Percentiles rank a stretch among this genome's conserved stretches.
phyloP scores from a whole-genome alignment of 345 rosid species.

The Lepidium didymum region DNA sequence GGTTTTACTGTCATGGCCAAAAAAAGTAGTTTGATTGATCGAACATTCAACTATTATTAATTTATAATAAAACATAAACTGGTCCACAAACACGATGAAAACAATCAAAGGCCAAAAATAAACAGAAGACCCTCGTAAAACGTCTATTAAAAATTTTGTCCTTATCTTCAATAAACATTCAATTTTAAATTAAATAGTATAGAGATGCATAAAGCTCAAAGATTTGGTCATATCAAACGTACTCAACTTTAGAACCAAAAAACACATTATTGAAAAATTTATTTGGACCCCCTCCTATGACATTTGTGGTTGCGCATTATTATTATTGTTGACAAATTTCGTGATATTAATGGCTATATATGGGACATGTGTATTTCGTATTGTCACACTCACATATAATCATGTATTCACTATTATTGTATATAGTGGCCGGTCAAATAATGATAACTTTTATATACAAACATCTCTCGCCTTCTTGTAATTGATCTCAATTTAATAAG shows the following conservation, averaged over 20 bases:
- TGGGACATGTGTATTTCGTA: slow-evolving; percentile 24
- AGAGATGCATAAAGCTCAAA: not conserved
- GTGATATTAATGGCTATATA: slow-evolving; percentile 21
- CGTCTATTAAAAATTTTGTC: slow-evolving; percentile 20
- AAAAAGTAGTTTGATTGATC: slow-evolving; percentile 1
- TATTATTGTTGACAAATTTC: slow-evolving; percentile 24
- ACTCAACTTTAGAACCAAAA: slow-evolving; percentile 6
- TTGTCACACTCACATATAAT: slow-evolving; percentile 19
- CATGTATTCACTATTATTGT: not conserved
- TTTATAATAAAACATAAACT: slow-evolving; percentile 13
- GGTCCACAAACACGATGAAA: slow-evolving; percentile 21
- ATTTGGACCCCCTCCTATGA: slow-evolving; percentile 22
- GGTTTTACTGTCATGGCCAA: not conserved
- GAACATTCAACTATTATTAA: not conserved
- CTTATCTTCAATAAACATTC: not conserved
- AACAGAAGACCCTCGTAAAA: slow-evolving; percentile 14
- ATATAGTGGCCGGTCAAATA: not conserved
- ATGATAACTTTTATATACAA: not conserved
- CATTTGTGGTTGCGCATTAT: slow-evolving; percentile 28
- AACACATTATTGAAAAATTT: slow-evolving; percentile 7
- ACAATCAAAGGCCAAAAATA: slow-evolving; percentile 16
- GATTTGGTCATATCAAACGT: slow-evolving; percentile 3
- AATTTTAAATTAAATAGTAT: not conserved
- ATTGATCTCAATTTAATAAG: not conserved
- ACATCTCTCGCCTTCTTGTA: not conserved